Base-by-base conservation (phyloP, 257 asterid genomes). In the Nyctanthes arbortristis region DNA sequence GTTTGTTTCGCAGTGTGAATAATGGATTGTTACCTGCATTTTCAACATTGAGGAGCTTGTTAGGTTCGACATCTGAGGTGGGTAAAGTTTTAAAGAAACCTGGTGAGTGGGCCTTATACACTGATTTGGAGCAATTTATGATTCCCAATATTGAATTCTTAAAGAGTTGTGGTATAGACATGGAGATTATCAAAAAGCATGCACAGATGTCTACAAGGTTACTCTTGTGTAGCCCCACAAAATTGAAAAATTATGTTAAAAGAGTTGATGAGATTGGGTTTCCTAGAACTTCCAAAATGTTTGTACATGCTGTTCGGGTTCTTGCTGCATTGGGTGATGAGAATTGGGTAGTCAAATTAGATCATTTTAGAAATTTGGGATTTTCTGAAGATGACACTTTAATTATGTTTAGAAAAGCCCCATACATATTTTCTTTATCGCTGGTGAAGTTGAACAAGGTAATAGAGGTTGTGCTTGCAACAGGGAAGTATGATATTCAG, bases 81-180 rank as follows among this genome's bases (percentile, higher is more conserved):
- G 60, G 54, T 69, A 69, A 62, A 37, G 6, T 73, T 9, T 22
- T 73, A 5, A 69, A 16, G 28, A 7, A 0, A 4, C 43, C 70
- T 29, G 67, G 76, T 25, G n/a, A n/a, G n/a, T 30, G 71, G 30
- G 65, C 49, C 29, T 29, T 73, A 63, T 47, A 29, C 24, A 10
- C 3, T 30, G 61, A 78, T 65, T 55, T 78, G 37, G 60, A 78
- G 35, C 73, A 56, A 58, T 72, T 37, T 30, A 5, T 78, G 73
- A 14, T 77, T 2, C 75, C 78, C 0, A 72, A 77, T 63, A 72
- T 77, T 2, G 56, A 67, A 30, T 45, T 54, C 2, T 29, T 77
- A 75, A 36, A 43, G 71, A 68, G 72, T 59, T 63, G 71, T n/a
- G 81, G 81, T 18, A 32, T 77, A 30, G 49, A 39, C 18, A 36